Base-by-base conservation (phyloP, 2,329 filamentous ascomycete genomes). In the Sclerotinia sclerotiorum region DNA sequence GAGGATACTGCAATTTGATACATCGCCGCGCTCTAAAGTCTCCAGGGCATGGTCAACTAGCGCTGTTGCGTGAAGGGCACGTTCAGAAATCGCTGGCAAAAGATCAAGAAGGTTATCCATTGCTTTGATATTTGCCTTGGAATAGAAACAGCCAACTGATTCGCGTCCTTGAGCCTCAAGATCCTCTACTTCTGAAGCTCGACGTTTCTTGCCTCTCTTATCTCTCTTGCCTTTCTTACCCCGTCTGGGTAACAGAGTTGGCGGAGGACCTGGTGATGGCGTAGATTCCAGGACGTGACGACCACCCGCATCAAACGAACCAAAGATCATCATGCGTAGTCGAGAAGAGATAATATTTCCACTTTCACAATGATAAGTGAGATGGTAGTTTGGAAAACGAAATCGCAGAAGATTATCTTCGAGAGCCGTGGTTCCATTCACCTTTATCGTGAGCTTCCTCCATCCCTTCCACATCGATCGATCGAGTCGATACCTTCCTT, bases 161-260 rank as follows among this genome's bases (percentile, higher is more conserved):
- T 17, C 13, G 44, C 29, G 42, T 17, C 5, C 10, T 54, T 46
- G 10, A n/a, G 5, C 19, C 27, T 48, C 56, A 55, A 54, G 35
- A 27, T 21, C 57, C 13, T 61, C 56, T 10, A 55, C 39, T 19
- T 63, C 39, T 13, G 39, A 42, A 21, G 57, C 57, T 51, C 35
- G 49, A 27, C 57, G 65, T 44, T 68, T 68, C 35, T 63, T 68
- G 19, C 42, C 52, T 49, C 54, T 32, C 27, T 48, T 44, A 8
- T 7, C 19, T 8, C 2, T 35, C 35, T 29, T 35, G 15, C 5
- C 24, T 15, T 24, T 49, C 49, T 63, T 44, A 17, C 21, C 5
- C 13, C 11, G 29, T 19, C 32, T 17, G 21, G 21, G 61, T 55
- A 19, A 32, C 21, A 44, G 46, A 54, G 27, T 55, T 58, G 51